Evolutionary conservation across 169 alveolate genomes (phyloP).

Genomic region (Blepharisma undulans): DNA sequence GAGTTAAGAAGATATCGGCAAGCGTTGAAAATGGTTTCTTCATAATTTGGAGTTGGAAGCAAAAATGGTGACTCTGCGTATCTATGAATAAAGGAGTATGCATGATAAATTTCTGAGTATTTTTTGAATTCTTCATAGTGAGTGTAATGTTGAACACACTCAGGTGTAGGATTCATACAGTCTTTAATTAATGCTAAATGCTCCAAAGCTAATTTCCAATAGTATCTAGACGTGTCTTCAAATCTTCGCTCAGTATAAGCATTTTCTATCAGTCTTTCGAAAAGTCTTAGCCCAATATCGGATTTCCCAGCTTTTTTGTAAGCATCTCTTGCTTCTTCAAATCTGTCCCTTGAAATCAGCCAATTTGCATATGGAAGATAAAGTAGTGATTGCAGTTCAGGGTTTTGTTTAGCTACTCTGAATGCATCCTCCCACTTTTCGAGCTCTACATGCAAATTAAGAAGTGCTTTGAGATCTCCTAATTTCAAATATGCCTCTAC

Average conservation of each 20-base stretch:
- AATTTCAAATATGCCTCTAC: conserved; percentile 86
- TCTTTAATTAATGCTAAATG: conserved; percentile 71
- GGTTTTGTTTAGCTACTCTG: conserved; percentile 74
- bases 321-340: conserved; percentile 89
- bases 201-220: conserved; percentile 79
- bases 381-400: conserved; percentile 69
- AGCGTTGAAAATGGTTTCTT: conserved; percentile 78
- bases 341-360: conserved; percentile 81
- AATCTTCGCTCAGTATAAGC: conserved; percentile 84
- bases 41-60: conserved; percentile 64
- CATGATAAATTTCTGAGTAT: conserved; percentile 76
- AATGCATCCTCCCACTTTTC: conserved; percentile 91
- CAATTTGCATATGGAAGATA: conserved; percentile 90
- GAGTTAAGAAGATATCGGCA: conserved; percentile 76
- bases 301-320: conserved; percentile 83
- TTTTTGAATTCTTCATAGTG: conserved; percentile 71
- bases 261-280: conserved; percentile 79
- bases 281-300: conserved; percentile 79
- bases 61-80: conserved; percentile 81
- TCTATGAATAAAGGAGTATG: conserved; percentile 74
- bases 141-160: conserved; percentile 58
- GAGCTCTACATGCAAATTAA: conserved; percentile 81
- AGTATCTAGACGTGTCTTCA: conserved; percentile 81
- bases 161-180: conserved; percentile 58
- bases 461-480: conserved; percentile 79